Percentiles rank a stretch among this genome's conserved stretches.
Evolutionary conservation across 2,329 filamentous ascomycete species (phyloP).

Genomic region (Xylaria sp.): DNA sequence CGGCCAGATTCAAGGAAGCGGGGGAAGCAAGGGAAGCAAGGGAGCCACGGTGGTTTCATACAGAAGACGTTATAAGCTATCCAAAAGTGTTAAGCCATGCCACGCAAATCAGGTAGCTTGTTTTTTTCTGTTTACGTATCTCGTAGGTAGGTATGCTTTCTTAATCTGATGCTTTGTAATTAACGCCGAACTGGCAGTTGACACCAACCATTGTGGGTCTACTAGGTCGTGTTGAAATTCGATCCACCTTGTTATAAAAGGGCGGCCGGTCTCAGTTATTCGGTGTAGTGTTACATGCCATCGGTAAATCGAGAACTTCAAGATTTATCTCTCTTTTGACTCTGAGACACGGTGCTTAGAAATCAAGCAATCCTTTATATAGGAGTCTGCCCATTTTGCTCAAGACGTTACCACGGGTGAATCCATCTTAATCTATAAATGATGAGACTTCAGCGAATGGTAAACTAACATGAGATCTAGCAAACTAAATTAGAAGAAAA

Average conservation of each 20-base stretch:
- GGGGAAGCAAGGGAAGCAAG: not conserved
- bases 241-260: not conserved
- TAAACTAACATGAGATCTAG: not conserved
- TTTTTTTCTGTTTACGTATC: not conserved
- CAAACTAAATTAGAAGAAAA: not conserved
- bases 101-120: not conserved
- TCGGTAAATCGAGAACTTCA: not conserved
- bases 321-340: not conserved
- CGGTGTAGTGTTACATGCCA: not conserved
- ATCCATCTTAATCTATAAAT: not conserved
- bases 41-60: not conserved
- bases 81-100: not conserved
- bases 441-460: not conserved
- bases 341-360: not conserved
- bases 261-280: not conserved
- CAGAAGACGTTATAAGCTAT: not conserved
- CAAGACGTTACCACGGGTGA: not conserved
- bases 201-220: not conserved
- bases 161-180: constrained; percentile 24
- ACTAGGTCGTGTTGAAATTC: not conserved
- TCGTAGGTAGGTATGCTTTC: not conserved
- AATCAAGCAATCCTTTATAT: not conserved
- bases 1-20: not conserved
- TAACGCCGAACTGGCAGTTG: constrained; percentile 13
- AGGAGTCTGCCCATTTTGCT: not conserved